phyloP scores from a whole-genome alignment of 192 early-diverging fungal species.

The Gaertneriomyces semiglobifer region DNA sequence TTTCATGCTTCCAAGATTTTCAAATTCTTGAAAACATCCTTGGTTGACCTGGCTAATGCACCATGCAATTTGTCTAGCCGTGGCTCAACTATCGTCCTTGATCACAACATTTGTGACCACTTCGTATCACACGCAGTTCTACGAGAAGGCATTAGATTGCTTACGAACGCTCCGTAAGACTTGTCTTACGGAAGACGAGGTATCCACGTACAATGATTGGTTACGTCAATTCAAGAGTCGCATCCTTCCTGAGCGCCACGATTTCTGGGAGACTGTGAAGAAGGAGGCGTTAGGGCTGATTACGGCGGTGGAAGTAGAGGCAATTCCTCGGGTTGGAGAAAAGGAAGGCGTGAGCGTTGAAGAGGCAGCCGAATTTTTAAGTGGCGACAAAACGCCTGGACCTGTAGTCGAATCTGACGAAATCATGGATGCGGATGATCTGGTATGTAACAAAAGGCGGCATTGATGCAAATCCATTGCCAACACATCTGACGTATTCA shows the following conservation, averaged over 20 bases:
- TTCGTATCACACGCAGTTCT: constrained; percentile 55
- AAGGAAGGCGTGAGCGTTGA: too few relatives aligned
- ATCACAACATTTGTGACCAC: constrained; percentile 47
- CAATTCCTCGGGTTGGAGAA: too few relatives aligned
- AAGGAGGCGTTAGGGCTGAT: neutral
- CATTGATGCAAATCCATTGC: too few relatives aligned
- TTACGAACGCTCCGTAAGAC: constrained; percentile 47
- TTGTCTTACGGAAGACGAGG: constrained; percentile 36
- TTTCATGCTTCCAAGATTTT: neutral
- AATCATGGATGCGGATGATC: too few relatives aligned
- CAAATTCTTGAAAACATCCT: neutral
- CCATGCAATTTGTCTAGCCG: constrained; percentile 37
- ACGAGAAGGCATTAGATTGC: constrained; percentile 56
- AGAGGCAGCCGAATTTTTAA: too few relatives aligned
- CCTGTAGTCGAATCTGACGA: too few relatives aligned
- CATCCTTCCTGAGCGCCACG: neutral
- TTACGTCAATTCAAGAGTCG: constrained; percentile 41
- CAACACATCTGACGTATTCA: too few relatives aligned
- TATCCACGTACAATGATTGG: constrained; percentile 51
- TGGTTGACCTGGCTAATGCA: neutral
- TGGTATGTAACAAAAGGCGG: too few relatives aligned
- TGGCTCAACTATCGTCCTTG: constrained; percentile 54
- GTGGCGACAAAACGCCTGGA: too few relatives aligned
- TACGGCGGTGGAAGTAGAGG: too few relatives aligned
- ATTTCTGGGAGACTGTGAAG: neutral